Base-by-base conservation (phyloP, 306 rosid genomes). In the Dryas drummondii region DNA sequence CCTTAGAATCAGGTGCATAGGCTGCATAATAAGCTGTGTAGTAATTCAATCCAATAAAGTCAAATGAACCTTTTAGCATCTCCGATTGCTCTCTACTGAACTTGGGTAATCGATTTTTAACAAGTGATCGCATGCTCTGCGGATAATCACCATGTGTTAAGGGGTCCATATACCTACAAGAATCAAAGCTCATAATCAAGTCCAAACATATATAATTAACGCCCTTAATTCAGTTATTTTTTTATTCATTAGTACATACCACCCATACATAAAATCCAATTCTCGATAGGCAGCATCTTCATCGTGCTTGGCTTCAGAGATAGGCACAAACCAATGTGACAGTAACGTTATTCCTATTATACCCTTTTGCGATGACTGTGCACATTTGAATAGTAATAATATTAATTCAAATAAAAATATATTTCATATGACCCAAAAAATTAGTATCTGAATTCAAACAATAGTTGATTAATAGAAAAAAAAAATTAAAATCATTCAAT, bases 11-110 rank as follows among this genome's bases (percentile, higher is more conserved):
- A 7, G 84, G 83, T 13, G 55, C 61, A 42, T 84, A 41, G 6
- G 77, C 56, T 9, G 85, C 87, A 70, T 82, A 90, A 0, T 55
- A 16, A 15, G 89, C n/a, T 4, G 85, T 62, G 69, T 89, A 87
- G 63, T 87, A 85, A 65, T 89, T 89, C 3, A 89, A 4, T n/a
- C 91, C 90, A 74, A 89, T 60, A 45, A 87, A 89, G 56, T 89
- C 94, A 13, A 81, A 87, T 26, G 94, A 86, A n/a, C 82, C 91
- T 57, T 47, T 82, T 9, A 91, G 73, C 17, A 67, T 69, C 26
- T 78, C 46, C 2, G 92, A 83, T 75, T 91, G 80, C 53, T 84
- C 73, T 80, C 69, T 4, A 3, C 87, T 81, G 83, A 89, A 88
- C 12, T 80, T 85, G 44, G 88, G 96, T 17, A 91, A 76, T 70